Conservation (phyloP, 2,329 filamentous ascomycete genomes). For the Nigrospora osmanthi region DNA sequence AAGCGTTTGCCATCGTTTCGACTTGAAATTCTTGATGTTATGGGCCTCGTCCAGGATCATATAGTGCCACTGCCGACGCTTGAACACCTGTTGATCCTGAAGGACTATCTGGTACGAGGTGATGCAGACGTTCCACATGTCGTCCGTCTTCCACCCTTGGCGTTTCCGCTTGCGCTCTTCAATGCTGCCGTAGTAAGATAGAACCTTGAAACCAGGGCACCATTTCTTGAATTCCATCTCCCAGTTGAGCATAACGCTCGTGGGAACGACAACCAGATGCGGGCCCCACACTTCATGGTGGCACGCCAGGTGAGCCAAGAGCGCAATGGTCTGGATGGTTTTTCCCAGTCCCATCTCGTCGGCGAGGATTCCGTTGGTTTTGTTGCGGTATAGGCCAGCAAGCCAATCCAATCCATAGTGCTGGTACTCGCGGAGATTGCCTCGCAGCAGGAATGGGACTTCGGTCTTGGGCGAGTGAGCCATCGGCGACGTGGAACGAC, state of each 20-base stretch:
- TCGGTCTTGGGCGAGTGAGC: constrained; percentile 51
- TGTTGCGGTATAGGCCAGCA: constrained; percentile 81
- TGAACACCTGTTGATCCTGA: constrained; percentile 90
- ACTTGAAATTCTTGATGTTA: constrained; percentile 99
- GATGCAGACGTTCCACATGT: constrained; percentile 94
- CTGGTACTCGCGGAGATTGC: constrained; percentile 89
- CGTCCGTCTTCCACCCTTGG: constrained; percentile 86
- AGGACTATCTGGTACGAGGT: constrained; percentile 96
- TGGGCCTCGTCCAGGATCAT: constrained; percentile 97
- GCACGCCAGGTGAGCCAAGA: constrained; percentile 87
- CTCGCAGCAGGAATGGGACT: constrained; percentile 75
- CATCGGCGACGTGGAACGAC: constrained; percentile 25
- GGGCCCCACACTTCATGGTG: constrained; percentile 90
- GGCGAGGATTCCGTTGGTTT: constrained; percentile 91
- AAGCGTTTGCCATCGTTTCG: constrained; percentile 91
- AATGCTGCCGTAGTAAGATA: constrained; percentile 92
- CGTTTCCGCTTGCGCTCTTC: constrained; percentile 90
- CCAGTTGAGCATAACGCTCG: constrained; percentile 98
- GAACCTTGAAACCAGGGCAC: constrained; percentile 94
- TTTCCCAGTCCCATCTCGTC: constrained; percentile 99
- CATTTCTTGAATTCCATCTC: constrained; percentile 99
- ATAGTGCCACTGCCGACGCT: constrained; percentile 90
- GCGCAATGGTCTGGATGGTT: constrained; percentile 93
- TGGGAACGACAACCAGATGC: constrained; percentile 91
- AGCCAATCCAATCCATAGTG: constrained; percentile 97